A percentile compares a stretch with the other conserved stretches of the same genome.
These are phyloP conservation scores for Fusarium robinianum DNA, from an alignment of 2,329 filamentous ascomycete genomes.

Conservation along the genomic window DNA sequence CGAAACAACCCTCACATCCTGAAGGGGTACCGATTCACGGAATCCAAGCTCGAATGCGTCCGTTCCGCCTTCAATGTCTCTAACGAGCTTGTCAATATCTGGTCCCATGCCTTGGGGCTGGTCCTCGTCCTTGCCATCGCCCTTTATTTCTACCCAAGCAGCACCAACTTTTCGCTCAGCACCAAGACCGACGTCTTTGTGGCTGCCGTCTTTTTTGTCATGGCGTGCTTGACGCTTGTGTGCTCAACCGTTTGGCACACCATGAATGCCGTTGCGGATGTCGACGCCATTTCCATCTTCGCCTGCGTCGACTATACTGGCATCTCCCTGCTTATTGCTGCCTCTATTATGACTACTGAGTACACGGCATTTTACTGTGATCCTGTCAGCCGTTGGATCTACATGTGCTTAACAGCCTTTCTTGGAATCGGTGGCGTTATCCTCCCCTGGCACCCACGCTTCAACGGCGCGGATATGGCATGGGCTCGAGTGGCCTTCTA, in stretches of 20 bases:
- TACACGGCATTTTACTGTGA: slow-evolving; percentile 99
- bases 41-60: slow-evolving; percentile 88
- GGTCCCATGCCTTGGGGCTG: slow-evolving; percentile 92
- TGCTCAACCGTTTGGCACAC: slow-evolving; percentile 98
- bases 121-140: slow-evolving; percentile 84
- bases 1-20: slow-evolving; percentile 92
- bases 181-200: slow-evolving; percentile 89
- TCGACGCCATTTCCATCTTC: slow-evolving; percentile 88
- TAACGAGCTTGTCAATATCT: slow-evolving; percentile 97
- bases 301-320: slow-evolving; percentile 98
- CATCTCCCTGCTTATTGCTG: slow-evolving; percentile 91
- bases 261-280: slow-evolving; percentile 94
- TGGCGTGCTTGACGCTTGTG: slow-evolving; percentile 89
- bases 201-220: slow-evolving; percentile 93
- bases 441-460: slow-evolving; percentile 92
- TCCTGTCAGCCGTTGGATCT: slow-evolving; percentile 80
- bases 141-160: slow-evolving; percentile 94
- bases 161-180: slow-evolving; percentile 82
- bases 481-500: slow-evolving; percentile 94
- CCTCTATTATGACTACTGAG: slow-evolving; percentile 96
- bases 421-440: slow-evolving; percentile 88
- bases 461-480: slow-evolving; percentile 90
- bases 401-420: slow-evolving; percentile 79
- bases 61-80: slow-evolving; percentile 81
- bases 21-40: slow-evolving; percentile 89